Evolutionary conservation across 495 filamentous ascomycete genomes (phyloP).

Genomic region (Astrothelium macrocarpum): DNA sequence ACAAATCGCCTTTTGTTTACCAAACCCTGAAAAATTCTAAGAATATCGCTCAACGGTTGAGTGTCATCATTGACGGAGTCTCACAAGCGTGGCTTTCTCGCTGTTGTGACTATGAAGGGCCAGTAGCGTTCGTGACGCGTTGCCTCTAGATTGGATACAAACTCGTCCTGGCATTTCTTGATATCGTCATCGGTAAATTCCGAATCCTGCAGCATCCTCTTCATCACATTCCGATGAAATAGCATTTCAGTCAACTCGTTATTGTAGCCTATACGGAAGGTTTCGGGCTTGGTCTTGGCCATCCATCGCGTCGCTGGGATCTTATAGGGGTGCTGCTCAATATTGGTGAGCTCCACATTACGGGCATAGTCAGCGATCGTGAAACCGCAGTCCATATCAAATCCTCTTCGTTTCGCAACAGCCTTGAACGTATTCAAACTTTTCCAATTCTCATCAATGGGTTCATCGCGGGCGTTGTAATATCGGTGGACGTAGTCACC

Average conservation of each 20-base stretch:
- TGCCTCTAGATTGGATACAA: not conserved
- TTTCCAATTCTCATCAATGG: not conserved
- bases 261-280: not conserved
- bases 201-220: slow-evolving; percentile 1
- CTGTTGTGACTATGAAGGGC: slow-evolving; percentile 2
- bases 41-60: too few species aligned
- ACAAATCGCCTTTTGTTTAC: too few species aligned
- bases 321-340: not conserved
- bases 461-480: not conserved
- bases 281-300: not conserved
- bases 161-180: not conserved
- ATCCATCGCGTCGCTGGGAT: not conserved
- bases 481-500: not conserved
- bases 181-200: not conserved
- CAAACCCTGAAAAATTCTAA: too few species aligned
- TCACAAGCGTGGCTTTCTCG: slow-evolving; percentile 1
- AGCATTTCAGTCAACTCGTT: not conserved
- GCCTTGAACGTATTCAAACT: not conserved
- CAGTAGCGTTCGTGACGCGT: not conserved
- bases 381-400: not conserved
- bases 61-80: too few species aligned
- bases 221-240: slow-evolving; percentile 1
- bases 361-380: slow-evolving; percentile 1
- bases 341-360: not conserved
- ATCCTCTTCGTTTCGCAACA: slow-evolving; percentile 1